phyloP scores from a whole-genome alignment of 164 flowering plant genomes.

The Malania oleifera region DNA sequence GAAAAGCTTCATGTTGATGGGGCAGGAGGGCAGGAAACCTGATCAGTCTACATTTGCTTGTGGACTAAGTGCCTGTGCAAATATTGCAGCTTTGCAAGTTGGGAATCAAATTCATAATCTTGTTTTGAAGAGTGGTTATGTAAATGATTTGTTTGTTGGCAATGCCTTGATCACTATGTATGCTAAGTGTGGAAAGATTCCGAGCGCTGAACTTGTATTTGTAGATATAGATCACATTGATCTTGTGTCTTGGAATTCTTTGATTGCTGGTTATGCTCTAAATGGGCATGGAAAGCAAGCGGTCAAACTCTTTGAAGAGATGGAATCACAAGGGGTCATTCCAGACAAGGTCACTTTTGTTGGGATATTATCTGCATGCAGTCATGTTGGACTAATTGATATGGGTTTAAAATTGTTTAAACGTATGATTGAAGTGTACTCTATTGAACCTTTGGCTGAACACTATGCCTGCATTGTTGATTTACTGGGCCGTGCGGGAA shows the following conservation, averaged over 20 bases:
- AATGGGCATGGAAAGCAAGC: no score
- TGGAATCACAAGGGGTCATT: no score
- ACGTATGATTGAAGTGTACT: slow-evolving; percentile 12
- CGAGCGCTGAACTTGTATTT: slow-evolving; percentile 10
- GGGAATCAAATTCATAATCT: no score
- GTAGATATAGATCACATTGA: slow-evolving; percentile 5
- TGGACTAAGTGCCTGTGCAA: no score
- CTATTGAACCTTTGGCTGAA: slow-evolving; percentile 19
- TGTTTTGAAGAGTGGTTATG: no score
- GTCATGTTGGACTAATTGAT: slow-evolving; percentile 20
- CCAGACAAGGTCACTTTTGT: slow-evolving; percentile 25
- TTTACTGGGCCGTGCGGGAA: no score
- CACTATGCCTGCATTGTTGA: no score
- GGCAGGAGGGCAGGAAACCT: no score
- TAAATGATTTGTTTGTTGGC: slow-evolving; percentile 3
- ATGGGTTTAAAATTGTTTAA: slow-evolving; percentile 15
- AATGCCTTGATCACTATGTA: slow-evolving; percentile 12
- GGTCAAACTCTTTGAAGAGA: no score
- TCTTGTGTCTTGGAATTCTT: slow-evolving; percentile 21
- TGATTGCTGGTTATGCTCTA: slow-evolving; percentile 12
- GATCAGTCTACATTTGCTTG: no score
- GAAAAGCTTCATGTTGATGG: no score
- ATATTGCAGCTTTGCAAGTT: no score
- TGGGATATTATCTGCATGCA: slow-evolving; percentile 23
- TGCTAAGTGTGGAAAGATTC: slow-evolving; percentile 18